Percentiles rank a stretch among this genome's conserved stretches.
These are phyloP conservation scores for Talaromyces sp. DNA, from an alignment of 2,329 filamentous ascomycete species.

Conservation along the genomic window DNA sequence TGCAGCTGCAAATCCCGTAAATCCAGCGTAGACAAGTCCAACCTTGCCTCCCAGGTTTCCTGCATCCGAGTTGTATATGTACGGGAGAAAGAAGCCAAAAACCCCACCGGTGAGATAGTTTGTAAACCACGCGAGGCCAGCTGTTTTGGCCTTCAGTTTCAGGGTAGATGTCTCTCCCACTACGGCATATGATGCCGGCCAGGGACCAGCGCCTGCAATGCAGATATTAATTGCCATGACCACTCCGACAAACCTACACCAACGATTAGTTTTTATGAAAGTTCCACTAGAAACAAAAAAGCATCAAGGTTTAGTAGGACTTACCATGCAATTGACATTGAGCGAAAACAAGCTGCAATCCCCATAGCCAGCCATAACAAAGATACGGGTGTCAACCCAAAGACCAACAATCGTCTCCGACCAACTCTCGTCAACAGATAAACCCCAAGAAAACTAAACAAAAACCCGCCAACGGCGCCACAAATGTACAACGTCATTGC, in stretches of 20 bases:
- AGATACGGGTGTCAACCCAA: constrained; percentile 14
- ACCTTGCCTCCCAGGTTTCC: background rate
- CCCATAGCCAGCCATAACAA: background rate
- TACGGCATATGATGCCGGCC: constrained; percentile 29
- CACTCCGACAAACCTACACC: background rate
- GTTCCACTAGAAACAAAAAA: background rate
- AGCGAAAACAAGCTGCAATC: background rate
- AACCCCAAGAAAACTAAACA: constrained; percentile 41
- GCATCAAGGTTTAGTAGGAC: background rate
- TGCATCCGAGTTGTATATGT: constrained; percentile 28
- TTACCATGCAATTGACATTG: background rate
- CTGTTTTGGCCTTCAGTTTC: constrained; percentile 27
- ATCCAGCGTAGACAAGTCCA: background rate
- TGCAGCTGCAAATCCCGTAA: constrained; percentile 15
- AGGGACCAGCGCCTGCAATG: constrained; percentile 27
- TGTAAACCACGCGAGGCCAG: constrained; percentile 35
- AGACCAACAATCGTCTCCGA: constrained; percentile 28
- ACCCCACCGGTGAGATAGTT: constrained; percentile 34
- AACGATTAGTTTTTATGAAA: background rate
- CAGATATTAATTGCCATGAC: constrained; percentile 38
- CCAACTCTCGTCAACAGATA: constrained; percentile 40
- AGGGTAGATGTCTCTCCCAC: constrained; percentile 25
- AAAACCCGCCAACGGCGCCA: constrained; percentile 41
- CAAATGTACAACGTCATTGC: constrained; percentile 42
- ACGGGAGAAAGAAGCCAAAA: constrained; percentile 43